phyloP scores from a whole-genome alignment of 805 yeast genomes.

The Hanseniaspora hatyaiensis region DNA sequence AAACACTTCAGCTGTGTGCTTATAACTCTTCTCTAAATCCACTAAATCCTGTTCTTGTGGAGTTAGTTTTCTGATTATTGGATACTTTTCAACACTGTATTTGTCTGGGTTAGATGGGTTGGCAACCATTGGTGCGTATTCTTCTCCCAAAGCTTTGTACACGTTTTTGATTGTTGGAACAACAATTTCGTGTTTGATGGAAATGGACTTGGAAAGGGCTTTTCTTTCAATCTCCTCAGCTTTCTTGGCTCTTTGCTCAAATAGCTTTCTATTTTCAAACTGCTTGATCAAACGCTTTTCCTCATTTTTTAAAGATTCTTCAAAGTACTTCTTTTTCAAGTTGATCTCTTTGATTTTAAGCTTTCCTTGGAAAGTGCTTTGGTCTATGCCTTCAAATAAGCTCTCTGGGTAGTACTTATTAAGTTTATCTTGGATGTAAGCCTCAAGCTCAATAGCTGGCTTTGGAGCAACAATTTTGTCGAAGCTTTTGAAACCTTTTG shows the following conservation, averaged over 20 bases:
- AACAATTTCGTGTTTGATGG: slow-evolving; percentile 3
- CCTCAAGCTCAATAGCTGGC: slow-evolving; percentile 38
- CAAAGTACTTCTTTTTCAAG: slow-evolving; percentile 60
- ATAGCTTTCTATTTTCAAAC: too few relatives aligned
- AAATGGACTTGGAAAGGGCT: slow-evolving; percentile 40
- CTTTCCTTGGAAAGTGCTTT: background rate
- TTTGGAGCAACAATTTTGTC: slow-evolving; percentile 23
- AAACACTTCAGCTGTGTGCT: slow-evolving; percentile 48
- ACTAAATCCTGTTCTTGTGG: slow-evolving; percentile 51
- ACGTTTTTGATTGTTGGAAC: slow-evolving; percentile 14
- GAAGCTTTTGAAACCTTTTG: slow-evolving; percentile 39
- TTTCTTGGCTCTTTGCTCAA: slow-evolving; percentile 31
- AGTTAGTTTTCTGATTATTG: slow-evolving; percentile 62
- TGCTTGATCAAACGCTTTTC: slow-evolving; percentile 36
- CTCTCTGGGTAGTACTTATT: slow-evolving; percentile 25
- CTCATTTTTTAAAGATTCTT: slow-evolving; percentile 48
- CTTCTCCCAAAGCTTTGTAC: background rate
- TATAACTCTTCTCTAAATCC: slow-evolving; percentile 42
- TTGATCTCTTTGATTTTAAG: slow-evolving; percentile 24
- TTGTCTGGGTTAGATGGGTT: background rate
- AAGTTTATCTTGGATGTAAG: slow-evolving; percentile 44
- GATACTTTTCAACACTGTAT: slow-evolving; percentile 22
- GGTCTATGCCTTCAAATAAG: slow-evolving; percentile 22
- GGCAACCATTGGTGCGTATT: background rate
- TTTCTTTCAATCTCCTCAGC: slow-evolving; percentile 27